A percentile compares a stretch with the other conserved stretches of the same genome.
Conservation (phyloP, 306 rosid genomes). For the Malus sieversii region DNA sequence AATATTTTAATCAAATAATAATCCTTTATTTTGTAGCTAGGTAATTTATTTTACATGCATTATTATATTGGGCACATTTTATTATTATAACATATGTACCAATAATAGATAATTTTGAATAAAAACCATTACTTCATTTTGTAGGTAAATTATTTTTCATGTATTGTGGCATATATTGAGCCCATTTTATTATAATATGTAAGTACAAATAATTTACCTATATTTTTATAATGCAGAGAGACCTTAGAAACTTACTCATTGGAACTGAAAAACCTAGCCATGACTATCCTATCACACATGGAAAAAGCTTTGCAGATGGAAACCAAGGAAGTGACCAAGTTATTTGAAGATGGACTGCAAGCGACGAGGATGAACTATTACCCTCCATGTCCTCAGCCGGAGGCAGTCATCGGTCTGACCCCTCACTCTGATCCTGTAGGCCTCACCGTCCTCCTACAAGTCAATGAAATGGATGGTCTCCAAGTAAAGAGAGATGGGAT, state of each 20-base stretch:
- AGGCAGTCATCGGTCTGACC: conserved; percentile 27
- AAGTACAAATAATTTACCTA: no score
- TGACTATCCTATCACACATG: conserved; percentile 3
- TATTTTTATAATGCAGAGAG: conserved; percentile 15
- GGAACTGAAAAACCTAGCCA: conserved; percentile 17
- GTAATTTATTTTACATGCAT: no score
- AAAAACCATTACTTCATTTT: no score
- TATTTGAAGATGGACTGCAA: conserved; percentile 23
- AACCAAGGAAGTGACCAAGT: conserved; percentile 13
- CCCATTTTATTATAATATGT: no score
- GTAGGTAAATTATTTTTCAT: no score
- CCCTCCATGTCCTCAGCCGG: conserved; percentile 45
- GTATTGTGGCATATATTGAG: no score
- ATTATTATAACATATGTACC: no score
- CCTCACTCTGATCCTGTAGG: conserved; percentile 38
- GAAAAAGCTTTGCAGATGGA: conserved; percentile 27
- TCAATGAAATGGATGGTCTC: conserved; percentile 26
- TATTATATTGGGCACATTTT: no score
- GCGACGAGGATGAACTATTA: conserved; percentile 41
- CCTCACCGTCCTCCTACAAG: conserved; percentile 34
- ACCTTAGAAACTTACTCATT: conserved; percentile 27
- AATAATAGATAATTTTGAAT: no score
- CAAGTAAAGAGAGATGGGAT: conserved; percentile 29
- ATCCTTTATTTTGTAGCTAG: no score
- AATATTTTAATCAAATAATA: no score